phyloP scores from a whole-genome alignment of 257 asterid genomes.

The Ophiorrhiza pumila region DNA sequence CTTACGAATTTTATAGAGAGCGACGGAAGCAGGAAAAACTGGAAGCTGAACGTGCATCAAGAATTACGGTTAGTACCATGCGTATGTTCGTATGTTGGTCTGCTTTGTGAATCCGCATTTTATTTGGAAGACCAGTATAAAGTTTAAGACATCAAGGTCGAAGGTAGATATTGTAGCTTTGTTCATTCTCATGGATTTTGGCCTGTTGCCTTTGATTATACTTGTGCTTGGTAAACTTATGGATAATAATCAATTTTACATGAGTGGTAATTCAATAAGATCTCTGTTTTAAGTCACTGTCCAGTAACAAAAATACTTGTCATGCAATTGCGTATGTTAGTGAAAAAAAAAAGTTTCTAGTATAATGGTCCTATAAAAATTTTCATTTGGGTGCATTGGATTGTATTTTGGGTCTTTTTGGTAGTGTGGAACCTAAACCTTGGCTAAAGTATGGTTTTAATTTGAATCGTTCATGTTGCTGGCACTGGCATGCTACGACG shows the following conservation, averaged over 20 bases:
- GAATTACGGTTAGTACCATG: conserved; percentile 70
- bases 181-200: background rate
- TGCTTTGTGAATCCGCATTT: background rate
- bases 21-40: conserved; percentile 62
- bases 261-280: background rate
- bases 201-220: background rate
- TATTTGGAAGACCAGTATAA: background rate
- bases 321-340: background rate
- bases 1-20: conserved; percentile 64
- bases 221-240: background rate
- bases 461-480: background rate
- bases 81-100: background rate
- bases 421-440: background rate
- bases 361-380: background rate
- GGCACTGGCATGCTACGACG: background rate
- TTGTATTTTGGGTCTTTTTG: background rate
- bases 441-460: background rate
- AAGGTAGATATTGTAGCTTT: background rate
- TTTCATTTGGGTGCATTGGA: background rate
- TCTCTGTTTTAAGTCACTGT: background rate
- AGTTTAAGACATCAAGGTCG: background rate
- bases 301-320: no score
- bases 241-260: background rate
- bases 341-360: background rate
- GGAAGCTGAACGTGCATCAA: conserved; percentile 49